Conservation (phyloP, 805 yeast genomes). For the Candida xiaguanensis region DNA sequence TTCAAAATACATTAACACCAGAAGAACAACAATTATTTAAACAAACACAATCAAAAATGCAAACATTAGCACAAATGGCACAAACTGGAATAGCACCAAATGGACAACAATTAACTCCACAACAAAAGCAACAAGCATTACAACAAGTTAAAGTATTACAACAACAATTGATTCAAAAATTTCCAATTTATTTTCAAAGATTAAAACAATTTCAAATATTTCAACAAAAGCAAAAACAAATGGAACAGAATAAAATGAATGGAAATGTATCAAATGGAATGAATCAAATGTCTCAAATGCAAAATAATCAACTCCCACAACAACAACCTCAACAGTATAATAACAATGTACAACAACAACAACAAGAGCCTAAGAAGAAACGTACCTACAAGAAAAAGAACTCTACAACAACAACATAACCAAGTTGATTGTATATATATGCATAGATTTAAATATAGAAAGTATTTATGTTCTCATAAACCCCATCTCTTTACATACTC, state of each 20-base stretch:
- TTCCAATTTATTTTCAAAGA: constrained; percentile 35
- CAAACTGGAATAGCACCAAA: constrained; percentile 43
- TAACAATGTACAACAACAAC: constrained; percentile 15
- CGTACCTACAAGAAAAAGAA: constrained; percentile 11
- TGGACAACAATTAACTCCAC: constrained; percentile 36
- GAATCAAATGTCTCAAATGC: constrained; percentile 6
- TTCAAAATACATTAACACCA: constrained; percentile 36
- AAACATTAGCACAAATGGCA: constrained; percentile 40
- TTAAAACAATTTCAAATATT: constrained; percentile 33
- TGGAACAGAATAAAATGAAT: constrained; percentile 13
- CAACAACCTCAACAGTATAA: constrained; percentile 11
- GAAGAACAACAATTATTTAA: constrained; percentile 41
- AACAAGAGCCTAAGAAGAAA: constrained; percentile 14
- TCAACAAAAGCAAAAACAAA: constrained; percentile 18
- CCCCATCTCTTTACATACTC: no score
- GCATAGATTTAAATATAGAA: not conserved
- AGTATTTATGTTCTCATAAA: not conserved
- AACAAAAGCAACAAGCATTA: constrained; percentile 42
- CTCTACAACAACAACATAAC: constrained; percentile 7
- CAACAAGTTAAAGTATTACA: constrained; percentile 39
- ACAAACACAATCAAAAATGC: constrained; percentile 37
- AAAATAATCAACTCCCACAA: not conserved
- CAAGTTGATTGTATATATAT: not conserved
- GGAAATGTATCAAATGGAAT: not conserved
- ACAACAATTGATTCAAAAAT: constrained; percentile 34